Conservation (phyloP, 1,284 basidiomycete species). For the Trichosporon sp. region DNA sequence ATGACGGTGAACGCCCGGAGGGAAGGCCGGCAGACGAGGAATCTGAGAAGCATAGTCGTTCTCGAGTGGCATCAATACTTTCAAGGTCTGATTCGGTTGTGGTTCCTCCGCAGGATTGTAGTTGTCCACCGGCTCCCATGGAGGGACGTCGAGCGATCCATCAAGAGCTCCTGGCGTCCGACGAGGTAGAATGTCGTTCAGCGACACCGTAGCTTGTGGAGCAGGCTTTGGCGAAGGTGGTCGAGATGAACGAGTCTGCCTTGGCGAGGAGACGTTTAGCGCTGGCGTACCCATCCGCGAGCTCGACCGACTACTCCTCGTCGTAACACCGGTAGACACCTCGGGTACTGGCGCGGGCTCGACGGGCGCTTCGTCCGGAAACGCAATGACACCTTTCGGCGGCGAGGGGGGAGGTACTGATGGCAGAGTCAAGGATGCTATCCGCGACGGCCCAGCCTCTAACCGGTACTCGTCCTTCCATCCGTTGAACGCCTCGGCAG, state of each 20-base stretch:
- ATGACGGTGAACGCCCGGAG: slow-evolving; percentile 19
- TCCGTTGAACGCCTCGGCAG: slow-evolving; percentile 23
- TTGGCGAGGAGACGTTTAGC: slow-evolving; percentile 5
- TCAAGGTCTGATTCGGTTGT: slow-evolving; percentile 14
- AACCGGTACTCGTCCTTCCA: slow-evolving; percentile 34
- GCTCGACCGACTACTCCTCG: slow-evolving; percentile 1
- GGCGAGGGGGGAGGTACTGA: slow-evolving; percentile 31
- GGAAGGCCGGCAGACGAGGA: slow-evolving; percentile 33
- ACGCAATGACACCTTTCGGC: slow-evolving; percentile 27
- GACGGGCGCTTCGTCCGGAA: slow-evolving; percentile 32
- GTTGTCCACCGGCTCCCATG: slow-evolving; percentile 38
- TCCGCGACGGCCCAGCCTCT: slow-evolving; percentile 29
- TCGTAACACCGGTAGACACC: neutral
- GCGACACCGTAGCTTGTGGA: slow-evolving; percentile 4
- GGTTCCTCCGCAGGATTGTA: slow-evolving; percentile 30
- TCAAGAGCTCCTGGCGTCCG: slow-evolving; percentile 8
- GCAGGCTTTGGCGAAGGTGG: slow-evolving; percentile 7
- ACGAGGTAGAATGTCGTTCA: slow-evolving; percentile 12
- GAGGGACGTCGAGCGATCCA: slow-evolving; percentile 18
- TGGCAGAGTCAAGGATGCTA: slow-evolving; percentile 27
- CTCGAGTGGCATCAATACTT: slow-evolving; percentile 36
- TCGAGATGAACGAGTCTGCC: neutral
- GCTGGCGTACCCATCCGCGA: slow-evolving; percentile 9
- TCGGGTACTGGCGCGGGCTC: slow-evolving; percentile 1
- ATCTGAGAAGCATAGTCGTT: slow-evolving; percentile 30